Conservation (phyloP, 2,329 filamentous ascomycete species). For the Aspergillus sp. region DNA sequence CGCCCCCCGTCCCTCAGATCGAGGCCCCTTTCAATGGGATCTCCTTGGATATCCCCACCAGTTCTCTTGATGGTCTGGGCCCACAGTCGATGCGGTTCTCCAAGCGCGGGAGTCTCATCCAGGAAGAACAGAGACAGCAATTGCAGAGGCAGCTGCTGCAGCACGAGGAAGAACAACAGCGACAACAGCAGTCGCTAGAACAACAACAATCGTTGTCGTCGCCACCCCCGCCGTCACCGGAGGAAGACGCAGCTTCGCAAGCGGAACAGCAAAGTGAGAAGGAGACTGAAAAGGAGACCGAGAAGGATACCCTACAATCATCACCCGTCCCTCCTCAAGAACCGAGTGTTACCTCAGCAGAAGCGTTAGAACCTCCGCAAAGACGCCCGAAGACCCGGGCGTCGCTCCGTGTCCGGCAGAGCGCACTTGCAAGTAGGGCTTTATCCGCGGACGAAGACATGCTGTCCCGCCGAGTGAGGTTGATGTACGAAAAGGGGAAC, state of each 20-base stretch:
- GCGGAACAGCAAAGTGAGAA: slow-evolving; percentile 3
- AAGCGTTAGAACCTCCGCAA: slow-evolving; percentile 21
- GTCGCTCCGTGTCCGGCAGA: slow-evolving; percentile 36
- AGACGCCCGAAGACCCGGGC: slow-evolving; percentile 32
- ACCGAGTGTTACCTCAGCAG: slow-evolving; percentile 16
- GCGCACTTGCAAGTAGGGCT: slow-evolving; percentile 44
- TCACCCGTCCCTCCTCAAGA: slow-evolving; percentile 10
- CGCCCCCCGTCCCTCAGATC: slow-evolving; percentile 32
- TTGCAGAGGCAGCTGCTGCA: slow-evolving; percentile 30
- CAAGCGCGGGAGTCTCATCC: slow-evolving; percentile 59
- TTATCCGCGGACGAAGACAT: slow-evolving; percentile 64
- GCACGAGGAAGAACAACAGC: slow-evolving; percentile 11
- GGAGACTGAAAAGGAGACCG: neutral
- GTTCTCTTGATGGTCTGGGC: slow-evolving; percentile 52
- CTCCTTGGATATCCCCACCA: slow-evolving; percentile 55
- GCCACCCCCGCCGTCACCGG: neutral
- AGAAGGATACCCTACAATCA: slow-evolving; percentile 1
- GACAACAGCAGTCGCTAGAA: slow-evolving; percentile 4
- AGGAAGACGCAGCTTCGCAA: slow-evolving; percentile 8
- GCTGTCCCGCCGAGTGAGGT: slow-evolving; percentile 59
- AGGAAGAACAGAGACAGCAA: slow-evolving; percentile 41
- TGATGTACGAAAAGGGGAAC: slow-evolving; percentile 63
- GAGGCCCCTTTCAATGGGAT: slow-evolving; percentile 47
- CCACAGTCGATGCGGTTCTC: slow-evolving; percentile 56
- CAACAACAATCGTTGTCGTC: neutral